A percentile compares a stretch with the other conserved stretches of the same genome.
Evolutionary conservation across 2,329 filamentous ascomycete species (phyloP).

Genomic region (Calonectria henricotiae): DNA sequence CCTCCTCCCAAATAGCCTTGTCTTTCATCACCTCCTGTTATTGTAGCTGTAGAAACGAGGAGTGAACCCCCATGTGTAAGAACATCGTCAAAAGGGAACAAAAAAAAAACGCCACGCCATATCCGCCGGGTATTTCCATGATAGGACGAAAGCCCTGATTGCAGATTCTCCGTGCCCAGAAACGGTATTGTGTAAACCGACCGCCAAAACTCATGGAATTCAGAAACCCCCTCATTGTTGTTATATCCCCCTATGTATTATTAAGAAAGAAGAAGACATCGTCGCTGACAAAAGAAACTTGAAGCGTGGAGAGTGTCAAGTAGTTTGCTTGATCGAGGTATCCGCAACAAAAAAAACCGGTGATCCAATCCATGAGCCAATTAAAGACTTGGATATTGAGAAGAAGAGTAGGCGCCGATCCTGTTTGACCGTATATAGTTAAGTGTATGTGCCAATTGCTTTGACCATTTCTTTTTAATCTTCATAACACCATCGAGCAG

Average conservation of each 20-base stretch:
- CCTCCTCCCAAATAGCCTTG: constrained; percentile 10
- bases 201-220: constrained; percentile 38
- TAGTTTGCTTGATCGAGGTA: constrained; percentile 46
- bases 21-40: constrained; percentile 25
- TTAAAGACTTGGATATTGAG: constrained; percentile 23
- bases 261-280: constrained; percentile 40
- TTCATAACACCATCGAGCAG: constrained; percentile 47
- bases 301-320: constrained; percentile 38
- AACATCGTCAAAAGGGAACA: constrained; percentile 20
- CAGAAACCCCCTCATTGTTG: constrained; percentile 34
- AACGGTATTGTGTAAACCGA: constrained; percentile 18
- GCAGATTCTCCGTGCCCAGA: constrained; percentile 18
- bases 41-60: constrained; percentile 11
- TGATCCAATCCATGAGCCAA: constrained; percentile 37
- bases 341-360: constrained; percentile 37
- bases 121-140: constrained; percentile 36
- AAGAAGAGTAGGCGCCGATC: constrained; percentile 28
- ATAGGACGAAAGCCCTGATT: constrained; percentile 21
- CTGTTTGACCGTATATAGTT: constrained; percentile 2
- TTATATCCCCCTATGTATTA: constrained; percentile 36
- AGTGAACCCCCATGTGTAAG: background rate
- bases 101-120: constrained; percentile 35
- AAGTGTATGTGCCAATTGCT: background rate
- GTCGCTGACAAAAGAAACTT: constrained; percentile 50
- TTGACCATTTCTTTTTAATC: constrained; percentile 43